These are phyloP conservation scores for Ilyonectria robusta DNA, from an alignment of 2,329 filamentous ascomycete genomes.

Conservation along the genomic window DNA sequence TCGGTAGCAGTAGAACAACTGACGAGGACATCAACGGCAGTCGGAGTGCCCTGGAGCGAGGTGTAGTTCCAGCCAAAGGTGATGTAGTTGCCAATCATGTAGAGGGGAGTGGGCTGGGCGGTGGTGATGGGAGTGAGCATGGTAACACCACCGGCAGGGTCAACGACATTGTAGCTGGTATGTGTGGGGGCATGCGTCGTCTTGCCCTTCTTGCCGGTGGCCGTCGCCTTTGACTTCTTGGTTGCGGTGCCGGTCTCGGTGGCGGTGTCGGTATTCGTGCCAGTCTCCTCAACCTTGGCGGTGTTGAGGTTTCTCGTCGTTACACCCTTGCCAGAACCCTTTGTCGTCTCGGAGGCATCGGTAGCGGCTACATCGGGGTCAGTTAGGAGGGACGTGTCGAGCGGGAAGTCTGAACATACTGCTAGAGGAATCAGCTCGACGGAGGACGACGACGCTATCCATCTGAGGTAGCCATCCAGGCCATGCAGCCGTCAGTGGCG, in stretches of 20 bases:
- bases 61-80: conserved; percentile 79
- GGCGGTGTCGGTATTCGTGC: conserved; percentile 11
- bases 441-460: conserved; percentile 67
- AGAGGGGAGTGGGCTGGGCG: conserved; percentile 63
- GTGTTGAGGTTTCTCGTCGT: conserved; percentile 51
- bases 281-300: not conserved
- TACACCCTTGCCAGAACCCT: conserved; percentile 38
- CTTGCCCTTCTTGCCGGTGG: conserved; percentile 45
- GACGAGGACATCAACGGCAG: conserved; percentile 72
- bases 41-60: conserved; percentile 69
- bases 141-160: conserved; percentile 65
- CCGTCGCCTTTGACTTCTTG: conserved; percentile 39
- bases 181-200: conserved; percentile 46
- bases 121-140: conserved; percentile 67
- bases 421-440: conserved; percentile 56
- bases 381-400: conserved; percentile 14
- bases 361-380: conserved; percentile 4
- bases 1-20: conserved; percentile 66
- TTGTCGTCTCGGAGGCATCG: conserved; percentile 30
- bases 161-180: conserved; percentile 60
- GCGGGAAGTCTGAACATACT: conserved; percentile 25
- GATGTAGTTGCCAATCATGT: conserved; percentile 72
- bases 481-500: conserved; percentile 69
- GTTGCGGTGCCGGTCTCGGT: conserved; percentile 32
- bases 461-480: conserved; percentile 68